These are phyloP conservation scores for Monosporascus sp. DNA, from an alignment of 2,329 filamentous ascomycete species.

Conservation along the genomic window DNA sequence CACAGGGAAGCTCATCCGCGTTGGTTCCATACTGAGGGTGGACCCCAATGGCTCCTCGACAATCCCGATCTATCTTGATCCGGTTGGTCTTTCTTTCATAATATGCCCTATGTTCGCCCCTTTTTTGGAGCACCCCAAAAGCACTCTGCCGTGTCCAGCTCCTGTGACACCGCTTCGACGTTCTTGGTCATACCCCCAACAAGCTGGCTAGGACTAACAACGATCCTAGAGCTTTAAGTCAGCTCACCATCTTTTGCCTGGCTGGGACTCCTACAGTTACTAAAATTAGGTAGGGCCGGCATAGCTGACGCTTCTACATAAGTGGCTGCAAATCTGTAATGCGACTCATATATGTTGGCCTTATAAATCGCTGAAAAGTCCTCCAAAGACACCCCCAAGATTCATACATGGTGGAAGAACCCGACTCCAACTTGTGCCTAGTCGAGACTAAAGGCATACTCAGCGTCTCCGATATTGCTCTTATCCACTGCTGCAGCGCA, in stretches of 20 bases:
- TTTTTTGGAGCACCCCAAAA: too few species aligned
- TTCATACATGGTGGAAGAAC: conserved; percentile 5
- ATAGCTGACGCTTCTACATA: conserved; percentile 4
- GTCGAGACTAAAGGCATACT: not conserved
- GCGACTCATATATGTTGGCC: conserved; percentile 1
- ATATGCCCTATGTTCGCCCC: too few species aligned
- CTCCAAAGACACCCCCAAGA: conserved; percentile 2
- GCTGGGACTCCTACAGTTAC: conserved; percentile 7
- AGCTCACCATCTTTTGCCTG: not conserved
- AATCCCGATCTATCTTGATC: conserved; percentile 7
- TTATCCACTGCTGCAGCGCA: conserved; percentile 6
- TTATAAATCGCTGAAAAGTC: not conserved
- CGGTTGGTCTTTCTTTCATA: not conserved
- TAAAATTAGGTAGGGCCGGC: conserved; percentile 1
- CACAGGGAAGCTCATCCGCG: not conserved
- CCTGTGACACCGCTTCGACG: too few species aligned
- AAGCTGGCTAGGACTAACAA: too few species aligned
- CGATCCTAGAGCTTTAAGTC: not conserved
- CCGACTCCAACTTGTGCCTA: not conserved
- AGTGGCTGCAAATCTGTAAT: conserved; percentile 9
- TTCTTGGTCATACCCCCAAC: too few species aligned
- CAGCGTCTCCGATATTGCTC: not conserved
- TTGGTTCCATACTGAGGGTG: not conserved
- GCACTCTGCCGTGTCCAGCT: too few species aligned
- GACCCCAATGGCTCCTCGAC: not conserved